phyloP scores from a whole-genome alignment of 768 basidiomycete genomes.

The Porphyrellus cyaneotinctus region DNA sequence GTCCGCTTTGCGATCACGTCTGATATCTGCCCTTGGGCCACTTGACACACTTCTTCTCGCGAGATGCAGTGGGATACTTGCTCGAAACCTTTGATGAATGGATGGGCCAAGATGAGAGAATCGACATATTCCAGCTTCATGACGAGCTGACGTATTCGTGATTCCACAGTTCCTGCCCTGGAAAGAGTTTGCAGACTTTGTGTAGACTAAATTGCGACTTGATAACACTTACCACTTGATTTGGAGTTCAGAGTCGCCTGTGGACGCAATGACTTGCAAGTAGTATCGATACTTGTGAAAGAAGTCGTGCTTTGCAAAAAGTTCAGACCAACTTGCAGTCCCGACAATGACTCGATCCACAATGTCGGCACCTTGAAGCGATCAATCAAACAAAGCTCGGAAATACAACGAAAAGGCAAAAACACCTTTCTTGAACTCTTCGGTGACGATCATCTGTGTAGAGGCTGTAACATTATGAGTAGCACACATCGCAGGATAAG shows the following conservation, averaged over 20 bases:
- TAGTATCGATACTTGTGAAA: conserved; percentile 97
- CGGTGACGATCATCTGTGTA: conserved; percentile 93
- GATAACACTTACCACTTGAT: conserved; percentile 74
- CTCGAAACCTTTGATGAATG: conserved; percentile 92
- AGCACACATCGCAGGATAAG: conserved; percentile 98
- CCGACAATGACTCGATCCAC: conserved; percentile 89
- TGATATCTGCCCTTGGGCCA: conserved; percentile 84
- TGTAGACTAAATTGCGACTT: not conserved
- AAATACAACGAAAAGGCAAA: not conserved
- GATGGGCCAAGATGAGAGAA: conserved; percentile 86
- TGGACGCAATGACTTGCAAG: conserved; percentile 91
- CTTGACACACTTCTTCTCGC: conserved; percentile 83
- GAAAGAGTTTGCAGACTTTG: conserved; percentile 11
- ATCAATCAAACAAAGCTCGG: conserved; percentile 11
- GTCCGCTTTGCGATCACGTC: conserved; percentile 68
- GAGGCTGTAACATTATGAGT: conserved; percentile 97
- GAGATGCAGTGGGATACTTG: conserved; percentile 78
- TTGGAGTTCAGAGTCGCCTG: conserved; percentile 77
- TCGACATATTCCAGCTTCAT: conserved; percentile 98
- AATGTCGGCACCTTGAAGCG: conserved; percentile 75
- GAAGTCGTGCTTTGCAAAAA: conserved; percentile 96
- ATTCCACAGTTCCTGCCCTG: conserved; percentile 98
- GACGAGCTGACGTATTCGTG: conserved; percentile 89
- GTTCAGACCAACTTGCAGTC: conserved; percentile 81
- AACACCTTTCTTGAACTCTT: conserved; percentile 89